A percentile compares a stretch with the other conserved stretches of the same genome.
These are phyloP conservation scores for Diaporthe capsici DNA, from an alignment of 2,329 filamentous ascomycete species.

Conservation along the genomic window DNA sequence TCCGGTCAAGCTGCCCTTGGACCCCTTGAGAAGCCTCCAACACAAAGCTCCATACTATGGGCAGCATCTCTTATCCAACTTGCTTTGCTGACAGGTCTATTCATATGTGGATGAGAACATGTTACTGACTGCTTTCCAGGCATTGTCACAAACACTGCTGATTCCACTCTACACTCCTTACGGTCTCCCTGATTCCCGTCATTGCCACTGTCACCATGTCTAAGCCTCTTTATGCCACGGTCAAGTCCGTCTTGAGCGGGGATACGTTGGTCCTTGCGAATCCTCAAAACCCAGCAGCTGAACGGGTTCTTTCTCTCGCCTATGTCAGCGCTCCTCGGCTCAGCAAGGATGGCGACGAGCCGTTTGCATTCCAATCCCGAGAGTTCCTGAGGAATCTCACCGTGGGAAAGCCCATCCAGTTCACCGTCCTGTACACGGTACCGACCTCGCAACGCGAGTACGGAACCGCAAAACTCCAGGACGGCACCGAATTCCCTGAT, in stretches of 20 bases:
- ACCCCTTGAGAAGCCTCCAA: background rate
- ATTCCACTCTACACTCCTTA: conserved; percentile 25
- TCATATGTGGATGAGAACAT: background rate
- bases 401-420: conserved; percentile 90
- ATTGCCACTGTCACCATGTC: conserved; percentile 56
- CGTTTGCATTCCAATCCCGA: conserved; percentile 93
- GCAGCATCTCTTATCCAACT: background rate
- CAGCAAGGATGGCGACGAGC: conserved; percentile 91
- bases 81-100: background rate
- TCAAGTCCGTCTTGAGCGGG: conserved; percentile 95
- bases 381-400: conserved; percentile 89
- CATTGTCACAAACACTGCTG: conserved; percentile 41
- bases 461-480: conserved; percentile 81
- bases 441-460: conserved; percentile 91
- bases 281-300: conserved; percentile 83
- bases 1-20: background rate
- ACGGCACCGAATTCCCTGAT: conserved; percentile 84
- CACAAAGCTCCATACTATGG: background rate
- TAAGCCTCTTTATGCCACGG: conserved; percentile 75
- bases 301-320: conserved; percentile 90
- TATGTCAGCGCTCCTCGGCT: conserved; percentile 92
- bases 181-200: conserved; percentile 23
- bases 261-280: conserved; percentile 91
- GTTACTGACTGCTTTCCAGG: background rate
- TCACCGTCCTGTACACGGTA: conserved; percentile 88